Evolutionary conservation across 2,329 filamentous ascomycete species (phyloP).

Genomic region (Ophiostoma montium): DNA sequence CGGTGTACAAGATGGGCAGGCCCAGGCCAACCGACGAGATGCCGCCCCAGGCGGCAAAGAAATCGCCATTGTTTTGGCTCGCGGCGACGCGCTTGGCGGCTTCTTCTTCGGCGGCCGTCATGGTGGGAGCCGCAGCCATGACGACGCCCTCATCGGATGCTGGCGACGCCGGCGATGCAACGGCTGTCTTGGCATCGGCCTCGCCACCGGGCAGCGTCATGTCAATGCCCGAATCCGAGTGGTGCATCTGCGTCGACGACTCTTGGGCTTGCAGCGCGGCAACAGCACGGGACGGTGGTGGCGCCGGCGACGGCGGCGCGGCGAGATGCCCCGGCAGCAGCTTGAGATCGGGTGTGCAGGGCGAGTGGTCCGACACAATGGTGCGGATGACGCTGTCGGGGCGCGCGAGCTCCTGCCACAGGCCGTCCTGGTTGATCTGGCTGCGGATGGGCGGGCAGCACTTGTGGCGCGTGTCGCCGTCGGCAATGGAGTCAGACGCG

Average conservation of each 20-base stretch:
- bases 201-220: constrained; percentile 23
- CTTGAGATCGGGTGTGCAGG: constrained; percentile 90
- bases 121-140: background rate
- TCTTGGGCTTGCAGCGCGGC: constrained; percentile 11
- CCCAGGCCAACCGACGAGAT: constrained; percentile 90
- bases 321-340: constrained; percentile 57
- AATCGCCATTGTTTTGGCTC: constrained; percentile 49
- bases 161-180: background rate
- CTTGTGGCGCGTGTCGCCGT: constrained; percentile 85
- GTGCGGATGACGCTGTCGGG: constrained; percentile 72
- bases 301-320: background rate
- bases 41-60: constrained; percentile 92
- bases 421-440: constrained; percentile 63
- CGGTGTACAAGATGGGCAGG: constrained; percentile 77
- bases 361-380: constrained; percentile 88
- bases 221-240: constrained; percentile 40
- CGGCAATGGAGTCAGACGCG: constrained; percentile 64
- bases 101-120: constrained; percentile 17
- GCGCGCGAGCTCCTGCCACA: constrained; percentile 70
- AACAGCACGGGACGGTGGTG: background rate
- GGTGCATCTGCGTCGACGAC: constrained; percentile 22
- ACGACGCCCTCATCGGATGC: constrained; percentile 13
- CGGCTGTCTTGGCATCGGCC: constrained; percentile 11
- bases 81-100: background rate
- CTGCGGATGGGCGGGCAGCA: constrained; percentile 87